Evolutionary conservation across 805 yeast genomes (phyloP).

Genomic region (Metschnikowia lachancei): DNA sequence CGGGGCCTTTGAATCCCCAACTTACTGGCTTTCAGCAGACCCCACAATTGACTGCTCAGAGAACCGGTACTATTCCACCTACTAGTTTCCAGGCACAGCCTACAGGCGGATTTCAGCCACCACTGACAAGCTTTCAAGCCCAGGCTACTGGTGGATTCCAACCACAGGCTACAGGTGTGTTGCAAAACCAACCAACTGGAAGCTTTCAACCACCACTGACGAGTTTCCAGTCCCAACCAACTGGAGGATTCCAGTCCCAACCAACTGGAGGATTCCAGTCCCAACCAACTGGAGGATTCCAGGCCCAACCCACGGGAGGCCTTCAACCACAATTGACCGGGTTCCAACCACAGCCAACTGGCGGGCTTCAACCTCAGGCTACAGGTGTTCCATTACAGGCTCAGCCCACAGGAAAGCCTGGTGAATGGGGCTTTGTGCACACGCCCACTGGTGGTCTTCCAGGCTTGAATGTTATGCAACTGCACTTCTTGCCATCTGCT

Average conservation of each 20-base stretch:
- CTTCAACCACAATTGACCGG: constrained; percentile 21
- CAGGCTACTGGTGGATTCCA: constrained; percentile 23
- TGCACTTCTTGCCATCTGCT: constrained; percentile 61
- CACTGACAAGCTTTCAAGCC: constrained; percentile 1
- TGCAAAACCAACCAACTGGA: constrained; percentile 19
- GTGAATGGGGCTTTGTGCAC: constrained; percentile 77
- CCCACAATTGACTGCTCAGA: constrained; percentile 19
- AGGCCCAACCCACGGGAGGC: constrained; percentile 29
- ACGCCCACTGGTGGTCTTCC: constrained; percentile 70
- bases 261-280: constrained; percentile 22
- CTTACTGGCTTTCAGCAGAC: constrained; percentile 17
- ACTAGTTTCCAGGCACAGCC: constrained; percentile 16
- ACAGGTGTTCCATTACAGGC: constrained; percentile 35
- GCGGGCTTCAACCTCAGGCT: constrained; percentile 10
- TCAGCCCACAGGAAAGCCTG: constrained; percentile 66
- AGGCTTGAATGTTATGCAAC: constrained; percentile 63
- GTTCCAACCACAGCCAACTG: constrained; percentile 38
- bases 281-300: constrained; percentile 16
- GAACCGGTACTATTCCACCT: constrained; percentile 16
- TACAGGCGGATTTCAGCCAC: constrained; percentile 23
- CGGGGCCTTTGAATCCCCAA: constrained; percentile 34
- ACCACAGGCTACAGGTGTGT: constrained; percentile 19
- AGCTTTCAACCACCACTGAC: constrained; percentile 12
- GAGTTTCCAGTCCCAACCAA: constrained; percentile 20
- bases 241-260: constrained; percentile 27